phyloP scores from a whole-genome alignment of 2,329 filamentous ascomycete species.

The Epicoccum nigrum region DNA sequence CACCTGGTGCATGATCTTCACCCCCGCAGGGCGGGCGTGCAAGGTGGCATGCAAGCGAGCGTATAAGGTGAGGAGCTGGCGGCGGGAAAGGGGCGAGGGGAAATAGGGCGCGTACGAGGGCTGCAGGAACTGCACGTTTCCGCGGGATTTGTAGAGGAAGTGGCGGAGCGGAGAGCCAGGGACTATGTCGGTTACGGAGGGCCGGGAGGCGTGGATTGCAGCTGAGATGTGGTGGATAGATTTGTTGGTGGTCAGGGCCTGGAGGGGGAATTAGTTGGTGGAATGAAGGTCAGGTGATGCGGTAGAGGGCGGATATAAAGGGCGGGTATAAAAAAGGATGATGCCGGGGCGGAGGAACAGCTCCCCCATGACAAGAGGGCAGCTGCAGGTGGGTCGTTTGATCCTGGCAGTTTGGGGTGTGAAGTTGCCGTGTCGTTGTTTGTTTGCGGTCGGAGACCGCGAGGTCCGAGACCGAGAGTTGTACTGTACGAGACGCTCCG shows the following conservation, averaged over 20 bases:
- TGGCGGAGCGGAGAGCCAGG: slow-evolving; percentile 83
- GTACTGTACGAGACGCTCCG: slow-evolving; percentile 1
- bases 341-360: background rate
- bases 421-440: too few relatives aligned
- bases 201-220: slow-evolving; percentile 74
- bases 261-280: slow-evolving; percentile 7
- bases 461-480: slow-evolving; percentile 9
- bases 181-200: slow-evolving; percentile 74
- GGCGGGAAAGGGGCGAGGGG: slow-evolving; percentile 61
- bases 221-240: slow-evolving; percentile 75
- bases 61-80: slow-evolving; percentile 76
- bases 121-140: slow-evolving; percentile 96
- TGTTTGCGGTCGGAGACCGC: slow-evolving; percentile 9
- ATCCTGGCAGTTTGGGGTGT: background rate
- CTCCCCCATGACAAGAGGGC: too few relatives aligned
- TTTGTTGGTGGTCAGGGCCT: slow-evolving; percentile 77
- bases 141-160: slow-evolving; percentile 93
- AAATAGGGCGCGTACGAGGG: slow-evolving; percentile 78
- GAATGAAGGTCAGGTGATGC: background rate
- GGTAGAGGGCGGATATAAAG: background rate
- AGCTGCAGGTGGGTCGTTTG: too few relatives aligned
- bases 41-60: slow-evolving; percentile 81
- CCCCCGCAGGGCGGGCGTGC: slow-evolving; percentile 82
- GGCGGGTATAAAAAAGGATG: too few relatives aligned
- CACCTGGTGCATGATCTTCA: slow-evolving; percentile 84